These are phyloP conservation scores for Lepidopterella palustris DNA, from an alignment of 495 filamentous ascomycete genomes.

Conservation along the genomic window DNA sequence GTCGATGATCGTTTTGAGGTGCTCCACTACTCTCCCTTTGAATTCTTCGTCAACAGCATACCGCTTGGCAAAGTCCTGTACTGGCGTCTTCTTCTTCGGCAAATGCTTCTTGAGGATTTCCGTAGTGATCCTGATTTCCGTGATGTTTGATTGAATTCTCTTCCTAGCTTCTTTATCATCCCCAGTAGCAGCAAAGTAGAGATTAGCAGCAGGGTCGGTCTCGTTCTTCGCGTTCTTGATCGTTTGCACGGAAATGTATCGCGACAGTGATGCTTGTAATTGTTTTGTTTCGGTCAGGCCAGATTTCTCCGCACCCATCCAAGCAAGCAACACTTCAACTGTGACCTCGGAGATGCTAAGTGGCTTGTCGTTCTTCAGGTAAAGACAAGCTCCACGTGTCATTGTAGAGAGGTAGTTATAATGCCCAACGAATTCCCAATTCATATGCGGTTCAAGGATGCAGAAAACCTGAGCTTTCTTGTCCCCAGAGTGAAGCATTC, in stretches of 20 bases:
- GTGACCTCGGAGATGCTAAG: slow-evolving; percentile 40
- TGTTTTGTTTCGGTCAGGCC: slow-evolving; percentile 4
- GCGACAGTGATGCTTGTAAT: slow-evolving; percentile 15
- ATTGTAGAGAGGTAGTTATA: slow-evolving; percentile 38
- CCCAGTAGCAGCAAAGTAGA: slow-evolving; percentile 2
- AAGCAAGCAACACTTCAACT: slow-evolving; percentile 39
- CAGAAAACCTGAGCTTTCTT: slow-evolving; percentile 40
- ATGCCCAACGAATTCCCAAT: slow-evolving; percentile 14
- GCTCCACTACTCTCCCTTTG: slow-evolving; percentile 30
- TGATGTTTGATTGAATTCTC: slow-evolving; percentile 15
- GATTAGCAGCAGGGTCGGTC: slow-evolving; percentile 5
- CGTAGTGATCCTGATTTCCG: slow-evolving; percentile 17
- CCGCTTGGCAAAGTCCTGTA: slow-evolving; percentile 37
- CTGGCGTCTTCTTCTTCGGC: slow-evolving; percentile 27
- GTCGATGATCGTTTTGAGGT: slow-evolving; percentile 39
- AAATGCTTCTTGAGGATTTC: slow-evolving; percentile 30
- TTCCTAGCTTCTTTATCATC: neutral
- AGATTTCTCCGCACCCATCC: slow-evolving; percentile 44
- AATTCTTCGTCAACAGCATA: slow-evolving; percentile 37
- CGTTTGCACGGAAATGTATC: neutral
- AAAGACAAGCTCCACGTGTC: slow-evolving; percentile 40
- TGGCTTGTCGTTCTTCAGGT: slow-evolving; percentile 19
- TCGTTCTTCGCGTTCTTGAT: slow-evolving; percentile 11
- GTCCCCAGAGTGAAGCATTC: slow-evolving; percentile 27
- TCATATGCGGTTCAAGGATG: slow-evolving; percentile 18